Base-by-base conservation (phyloP, 768 basidiomycete species). In the Tephrocybe sp. region DNA sequence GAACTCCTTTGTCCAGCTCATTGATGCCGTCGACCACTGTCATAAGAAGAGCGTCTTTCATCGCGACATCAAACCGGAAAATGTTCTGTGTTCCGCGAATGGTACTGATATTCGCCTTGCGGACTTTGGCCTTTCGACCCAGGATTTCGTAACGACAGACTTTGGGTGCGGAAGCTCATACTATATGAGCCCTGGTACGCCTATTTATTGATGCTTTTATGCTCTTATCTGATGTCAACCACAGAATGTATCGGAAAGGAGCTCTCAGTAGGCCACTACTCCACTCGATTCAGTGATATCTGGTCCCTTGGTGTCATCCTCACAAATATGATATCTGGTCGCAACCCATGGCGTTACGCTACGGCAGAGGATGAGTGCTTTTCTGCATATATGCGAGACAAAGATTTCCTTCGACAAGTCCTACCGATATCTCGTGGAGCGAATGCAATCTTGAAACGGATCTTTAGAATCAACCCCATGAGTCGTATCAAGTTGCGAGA, bases 21-120 rank as follows among this genome's bases (percentile, higher is more conserved):
- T 94, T 45, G 88, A 91, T 56, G 88, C 88, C 1, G 80, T 94
- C 37, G 76, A 85, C 43, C 77, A 86, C 63, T 90, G 87, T 61
- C 90, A 94, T 60, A 65, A 71, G 36, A 73, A 74, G 36, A 80
- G 83, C 9, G 81, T 94, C 55, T 91, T 79, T 62, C 93, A 94
- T 68, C 86, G 91, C 21, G 90, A 93, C 61, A 78, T 95, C 61
- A 93, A 94, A 67, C 91, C 91, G 0, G 92, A 93, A 65, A 91
- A 86, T 64, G 75, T 92, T 23, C 69, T 93, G 32, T 84, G 81
- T 61, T 77, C 65, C 53, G 68, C 65, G 61, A 81, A 67, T 45
- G 84, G 85, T 14, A 62, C 65, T 36, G 67, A 71, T 54, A 73
- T 91, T 30, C 76, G 74, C 50, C 73, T 93, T 44, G 83, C 87